Evolutionary conservation across 768 basidiomycete species (phyloP).

Genomic region (Tricholomella constricta): DNA sequence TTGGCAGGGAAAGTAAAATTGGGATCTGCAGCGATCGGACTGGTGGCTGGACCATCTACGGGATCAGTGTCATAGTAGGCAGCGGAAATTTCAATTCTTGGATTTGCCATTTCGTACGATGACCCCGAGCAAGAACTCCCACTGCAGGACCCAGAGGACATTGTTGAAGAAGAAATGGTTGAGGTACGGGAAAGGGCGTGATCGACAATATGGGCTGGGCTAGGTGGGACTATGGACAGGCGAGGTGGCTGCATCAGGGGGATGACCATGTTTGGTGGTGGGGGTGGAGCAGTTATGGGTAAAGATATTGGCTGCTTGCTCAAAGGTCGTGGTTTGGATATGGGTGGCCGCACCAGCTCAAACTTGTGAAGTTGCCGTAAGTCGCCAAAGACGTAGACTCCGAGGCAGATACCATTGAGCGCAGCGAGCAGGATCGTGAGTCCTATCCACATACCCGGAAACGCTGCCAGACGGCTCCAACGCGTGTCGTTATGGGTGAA

Average conservation of each 20-base stretch:
- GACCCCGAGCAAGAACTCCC: constrained; percentile 20
- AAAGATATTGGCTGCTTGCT: constrained; percentile 26
- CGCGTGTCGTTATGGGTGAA: constrained; percentile 49
- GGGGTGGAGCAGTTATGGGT: constrained; percentile 20
- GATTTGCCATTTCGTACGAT: constrained; percentile 19
- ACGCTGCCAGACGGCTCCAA: constrained; percentile 58
- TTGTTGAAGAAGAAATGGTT: constrained; percentile 15
- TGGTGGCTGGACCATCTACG: constrained; percentile 34
- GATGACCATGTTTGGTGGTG: constrained; percentile 16
- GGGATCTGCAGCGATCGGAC: constrained; percentile 23
- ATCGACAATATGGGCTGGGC: constrained; percentile 26
- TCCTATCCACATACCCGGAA: constrained; percentile 75
- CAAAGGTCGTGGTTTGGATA: constrained; percentile 50
- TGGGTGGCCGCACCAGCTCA: constrained; percentile 70
- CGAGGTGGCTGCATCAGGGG: constrained; percentile 21
- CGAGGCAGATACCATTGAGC: constrained; percentile 73
- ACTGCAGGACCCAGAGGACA: constrained; percentile 26
- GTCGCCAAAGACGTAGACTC: constrained; percentile 80
- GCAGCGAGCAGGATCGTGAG: constrained; percentile 62
- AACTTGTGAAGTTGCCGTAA: constrained; percentile 76
- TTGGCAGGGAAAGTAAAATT: constrained; percentile 20
- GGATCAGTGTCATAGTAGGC: constrained; percentile 43
- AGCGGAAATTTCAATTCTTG: constrained; percentile 41
- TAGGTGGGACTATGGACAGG: constrained; percentile 29
- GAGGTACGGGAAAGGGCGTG: constrained; percentile 20